phyloP scores from a whole-genome alignment of 495 filamentous ascomycete genomes.

The Arthonia radiata region DNA sequence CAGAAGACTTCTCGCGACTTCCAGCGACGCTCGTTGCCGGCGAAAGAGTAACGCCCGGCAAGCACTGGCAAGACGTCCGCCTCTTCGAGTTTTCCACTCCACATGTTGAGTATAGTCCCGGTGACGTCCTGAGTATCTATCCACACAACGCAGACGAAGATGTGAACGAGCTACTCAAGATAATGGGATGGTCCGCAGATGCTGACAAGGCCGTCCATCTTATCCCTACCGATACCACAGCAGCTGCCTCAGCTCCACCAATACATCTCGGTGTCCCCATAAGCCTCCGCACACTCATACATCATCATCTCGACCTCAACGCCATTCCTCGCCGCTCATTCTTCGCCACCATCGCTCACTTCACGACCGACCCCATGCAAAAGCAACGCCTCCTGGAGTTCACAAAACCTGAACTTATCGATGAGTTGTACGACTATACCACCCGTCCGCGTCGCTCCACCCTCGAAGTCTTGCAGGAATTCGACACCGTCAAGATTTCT shows the following conservation, averaged over 20 bases:
- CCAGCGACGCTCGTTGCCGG: constrained; percentile 27
- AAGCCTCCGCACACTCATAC: constrained; percentile 54
- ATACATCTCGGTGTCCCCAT: constrained; percentile 18
- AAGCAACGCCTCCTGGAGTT: constrained; percentile 68
- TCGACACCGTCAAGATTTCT: constrained; percentile 59
- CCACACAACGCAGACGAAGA: constrained; percentile 70
- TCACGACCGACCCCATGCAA: constrained; percentile 44
- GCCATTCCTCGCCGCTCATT: constrained; percentile 73
- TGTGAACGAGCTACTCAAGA: constrained; percentile 42
- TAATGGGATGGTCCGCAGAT: constrained; percentile 49
- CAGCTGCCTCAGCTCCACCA: constrained; percentile 8
- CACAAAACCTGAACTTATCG: constrained; percentile 43
- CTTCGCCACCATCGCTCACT: constrained; percentile 48
- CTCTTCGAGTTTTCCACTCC: constrained; percentile 33
- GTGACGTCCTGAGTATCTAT: constrained; percentile 52
- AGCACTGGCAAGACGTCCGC: constrained; percentile 89
- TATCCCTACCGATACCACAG: constrained; percentile 11
- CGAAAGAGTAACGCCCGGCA: constrained; percentile 41
- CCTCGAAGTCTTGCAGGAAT: constrained; percentile 76
- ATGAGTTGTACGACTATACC: constrained; percentile 91
- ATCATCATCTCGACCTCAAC: constrained; percentile 64
- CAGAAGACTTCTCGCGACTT: constrained; percentile 15
- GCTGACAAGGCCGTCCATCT: constrained; percentile 40
- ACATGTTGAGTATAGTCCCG: constrained; percentile 29
- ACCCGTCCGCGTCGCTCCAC: constrained; percentile 77